Base-by-base conservation (phyloP, 805 yeast genomes). In the Nakazawaea ishiwadae region DNA sequence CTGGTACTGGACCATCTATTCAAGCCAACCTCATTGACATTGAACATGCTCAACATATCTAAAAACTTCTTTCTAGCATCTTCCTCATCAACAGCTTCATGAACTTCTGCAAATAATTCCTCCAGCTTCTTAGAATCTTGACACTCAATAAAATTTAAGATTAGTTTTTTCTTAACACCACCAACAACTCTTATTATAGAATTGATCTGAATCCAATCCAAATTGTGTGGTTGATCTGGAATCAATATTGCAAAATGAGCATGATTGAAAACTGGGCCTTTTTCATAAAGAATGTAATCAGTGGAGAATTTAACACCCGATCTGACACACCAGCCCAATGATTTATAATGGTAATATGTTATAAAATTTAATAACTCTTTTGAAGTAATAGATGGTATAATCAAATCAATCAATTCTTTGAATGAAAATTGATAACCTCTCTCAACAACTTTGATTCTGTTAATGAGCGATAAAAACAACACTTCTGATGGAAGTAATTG, bases 211-310 rank as follows among this genome's bases (percentile, higher is more conserved):
- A 68, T 70, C 73, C 77, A 79, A 27, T 55, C 60, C 0, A 60
- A 50, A 1, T 47, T 49, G 21, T 40, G n/a, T n/a, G n/a, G 37
- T 23, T 23, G 10, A 42, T 62, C 62, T 26, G 77, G 44, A 5
- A 84, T 65, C 35, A 74, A 54, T 3, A 87, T 64, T 5, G 91
- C 86, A 58, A 77, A 86, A 56, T 89, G 96, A 0, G 99, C 97
- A 58, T 93, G 99, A 38, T 83, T 79, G 58, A 90, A 88, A 1
- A 97, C 97, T 7, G 98, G 99, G 0, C 99, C 99, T 44, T 91
- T 69, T 40, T 82, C 78, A 59, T 93, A 93, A 4, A 93, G 66
- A 7, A 93, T 63, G 59, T 68, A 83, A 52, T 90, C 95, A n/a
- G 85, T 75, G 2, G 96, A 96, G 59, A 93, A 93, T 59, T 93